Conservation (phyloP, 352 stramenopile species). For the Pythium insidiosum region DNA sequence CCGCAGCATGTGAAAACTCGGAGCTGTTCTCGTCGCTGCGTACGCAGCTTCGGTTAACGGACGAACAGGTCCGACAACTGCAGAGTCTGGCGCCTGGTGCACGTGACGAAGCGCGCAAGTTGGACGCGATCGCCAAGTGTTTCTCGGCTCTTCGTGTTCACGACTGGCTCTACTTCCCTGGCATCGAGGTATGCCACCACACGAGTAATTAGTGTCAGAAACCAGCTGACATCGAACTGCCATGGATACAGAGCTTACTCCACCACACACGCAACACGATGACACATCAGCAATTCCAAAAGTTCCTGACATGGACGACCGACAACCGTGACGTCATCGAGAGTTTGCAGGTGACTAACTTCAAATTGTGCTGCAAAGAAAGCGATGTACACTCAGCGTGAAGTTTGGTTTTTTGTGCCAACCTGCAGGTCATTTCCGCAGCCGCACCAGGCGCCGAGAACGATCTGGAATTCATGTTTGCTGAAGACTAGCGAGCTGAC, state of each 20-base stretch:
- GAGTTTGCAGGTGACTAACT: too few species aligned
- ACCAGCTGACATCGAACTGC: not conserved
- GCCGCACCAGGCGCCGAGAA: conserved; percentile 23
- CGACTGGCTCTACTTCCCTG: conserved; percentile 81
- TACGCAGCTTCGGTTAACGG: conserved; percentile 52
- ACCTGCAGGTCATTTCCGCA: conserved; percentile 38
- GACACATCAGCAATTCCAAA: conserved; percentile 75
- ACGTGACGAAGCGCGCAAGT: conserved; percentile 60
- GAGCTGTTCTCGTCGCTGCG: conserved; percentile 46
- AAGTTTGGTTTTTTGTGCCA: too few species aligned
- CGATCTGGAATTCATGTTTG: conserved; percentile 68
- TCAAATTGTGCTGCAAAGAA: too few species aligned
- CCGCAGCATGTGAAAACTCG: conserved; percentile 45
- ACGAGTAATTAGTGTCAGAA: not conserved
- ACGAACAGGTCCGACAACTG: conserved; percentile 59
- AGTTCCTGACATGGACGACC: conserved; percentile 70
- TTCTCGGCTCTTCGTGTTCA: conserved; percentile 75
- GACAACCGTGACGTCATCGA: conserved; percentile 72
- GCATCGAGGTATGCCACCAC: conserved; percentile 68
- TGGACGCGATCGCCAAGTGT: conserved; percentile 81
- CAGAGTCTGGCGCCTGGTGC: conserved; percentile 31
- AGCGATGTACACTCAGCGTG: too few species aligned
- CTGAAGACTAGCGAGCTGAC: conserved; percentile 32
- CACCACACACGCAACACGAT: conserved; percentile 76
- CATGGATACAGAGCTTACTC: conserved; percentile 39